Evolutionary conservation across 306 rosid species (phyloP), one percentile per base, ranked within the genome.

Genomic region (Begonia masoniana): DNA sequence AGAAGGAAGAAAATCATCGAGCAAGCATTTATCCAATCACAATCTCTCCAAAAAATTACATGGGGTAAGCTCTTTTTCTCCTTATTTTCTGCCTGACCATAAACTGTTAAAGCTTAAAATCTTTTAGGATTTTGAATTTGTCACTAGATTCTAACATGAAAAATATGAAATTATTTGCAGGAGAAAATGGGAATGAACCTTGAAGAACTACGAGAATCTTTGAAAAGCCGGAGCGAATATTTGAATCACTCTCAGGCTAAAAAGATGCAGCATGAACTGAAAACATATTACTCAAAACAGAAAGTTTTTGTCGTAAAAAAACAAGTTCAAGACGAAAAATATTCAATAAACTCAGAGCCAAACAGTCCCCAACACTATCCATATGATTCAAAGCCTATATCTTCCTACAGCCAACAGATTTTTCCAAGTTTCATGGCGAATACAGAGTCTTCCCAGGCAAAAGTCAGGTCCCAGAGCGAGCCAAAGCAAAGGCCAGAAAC

Each of bases 401-500:
- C 76, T 50, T 54, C 53, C 50, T 23, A 62, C 52, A 71, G 64
- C 23, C 63, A 69, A 55, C 59, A 76, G 61, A 52, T 68, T 62
- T 61, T 71, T 59, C 82, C 95, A 56, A 81, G 58, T 74, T 79
- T 76, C 76, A 83, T 82, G 92, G 74, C 72, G 58, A 85, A 75
- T 46, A 85, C 97, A 12, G 62, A 78, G 58, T 80, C 94, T 41
- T 85, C 97, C 0, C 76, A 51, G 72, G 95, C 92, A 7, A 86
- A 86, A 74, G 61, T 67, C 16, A 74, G 96, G 67, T 83, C 92
- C 35, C 81, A 71, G 56, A 91, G 99, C 61, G 96, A 83, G 64
- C 99, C 94, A 13, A 91, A 66, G 72, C 88, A 83, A 63, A 58
- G 97, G 51, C 94, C 97, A 3, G 67, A 51, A 47, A 16, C 46